A percentile compares a stretch with the other conserved stretches of the same genome.
phyloP scores from a whole-genome alignment of 192 early-diverging fungal species.

The Geranomyces michiganensis region DNA sequence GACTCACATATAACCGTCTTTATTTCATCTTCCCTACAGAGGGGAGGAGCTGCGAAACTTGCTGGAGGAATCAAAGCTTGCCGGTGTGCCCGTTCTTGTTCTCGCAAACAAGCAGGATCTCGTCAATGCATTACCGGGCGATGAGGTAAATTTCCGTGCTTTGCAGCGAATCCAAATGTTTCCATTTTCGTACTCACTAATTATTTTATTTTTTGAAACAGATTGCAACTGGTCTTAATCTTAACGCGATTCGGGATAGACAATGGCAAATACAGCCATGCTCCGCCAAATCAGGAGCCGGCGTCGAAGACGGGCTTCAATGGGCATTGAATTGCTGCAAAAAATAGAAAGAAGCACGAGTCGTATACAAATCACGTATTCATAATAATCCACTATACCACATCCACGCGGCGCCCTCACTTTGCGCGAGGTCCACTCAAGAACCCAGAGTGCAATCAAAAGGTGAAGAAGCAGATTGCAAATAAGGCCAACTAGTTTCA shows the following conservation, averaged over 20 bases:
- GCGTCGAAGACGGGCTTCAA: conserved; percentile 61
- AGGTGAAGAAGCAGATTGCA: too few species aligned
- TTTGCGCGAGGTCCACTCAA: too few species aligned
- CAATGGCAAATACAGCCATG: conserved; percentile 66
- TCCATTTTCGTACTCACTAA: too few species aligned
- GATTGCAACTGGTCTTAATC: conserved; percentile 60
- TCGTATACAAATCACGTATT: too few species aligned
- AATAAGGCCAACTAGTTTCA: too few species aligned
- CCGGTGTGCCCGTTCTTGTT: conserved; percentile 88
- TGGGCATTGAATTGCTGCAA: conserved; percentile 51
- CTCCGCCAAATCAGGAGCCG: conserved; percentile 54
- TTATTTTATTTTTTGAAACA: conserved; percentile 5
- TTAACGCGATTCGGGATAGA: conserved; percentile 60
- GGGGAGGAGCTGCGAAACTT: conserved; percentile 73
- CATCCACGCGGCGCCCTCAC: too few species aligned
- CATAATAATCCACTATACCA: too few species aligned
- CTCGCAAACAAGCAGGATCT: conserved; percentile 99
- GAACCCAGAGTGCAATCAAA: too few species aligned
- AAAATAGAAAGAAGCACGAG: neutral
- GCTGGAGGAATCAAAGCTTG: conserved; percentile 85
- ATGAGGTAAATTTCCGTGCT: conserved; percentile 57
- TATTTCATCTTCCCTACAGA: conserved; percentile 26
- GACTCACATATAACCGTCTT: conserved; percentile 1
- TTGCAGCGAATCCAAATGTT: too few species aligned
- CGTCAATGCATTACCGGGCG: conserved; percentile 50